A percentile compares a stretch with the other conserved stretches of the same genome.
phyloP scores from a whole-genome alignment of 148 eudicot species.

The Heliamphora exappendiculata region DNA sequence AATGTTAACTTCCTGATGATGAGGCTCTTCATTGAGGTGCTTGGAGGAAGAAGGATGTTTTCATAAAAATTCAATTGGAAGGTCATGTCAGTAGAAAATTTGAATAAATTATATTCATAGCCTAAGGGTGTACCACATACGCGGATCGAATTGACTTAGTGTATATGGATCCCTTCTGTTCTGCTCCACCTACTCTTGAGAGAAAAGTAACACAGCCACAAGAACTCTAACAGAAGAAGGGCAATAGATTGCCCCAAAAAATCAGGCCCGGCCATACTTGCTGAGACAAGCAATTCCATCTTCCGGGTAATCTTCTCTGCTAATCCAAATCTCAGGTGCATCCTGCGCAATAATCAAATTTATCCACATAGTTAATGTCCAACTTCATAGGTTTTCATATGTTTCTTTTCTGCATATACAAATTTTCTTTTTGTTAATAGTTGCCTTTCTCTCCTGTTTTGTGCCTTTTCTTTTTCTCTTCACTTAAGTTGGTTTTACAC shows the following conservation, averaged over 20 bases:
- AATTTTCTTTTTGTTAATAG: background rate
- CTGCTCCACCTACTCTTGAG: background rate
- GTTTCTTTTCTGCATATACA: background rate
- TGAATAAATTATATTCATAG: too few species aligned
- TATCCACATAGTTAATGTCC: background rate
- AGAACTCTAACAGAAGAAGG: background rate
- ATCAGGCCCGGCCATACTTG: conserved; percentile 75
- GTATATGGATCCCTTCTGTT: background rate
- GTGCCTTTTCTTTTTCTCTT: too few species aligned
- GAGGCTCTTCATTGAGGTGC: too few species aligned
- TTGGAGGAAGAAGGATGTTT: too few species aligned
- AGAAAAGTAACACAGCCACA: background rate
- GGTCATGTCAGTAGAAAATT: too few species aligned
- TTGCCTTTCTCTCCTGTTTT: too few species aligned
- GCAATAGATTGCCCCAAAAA: background rate
- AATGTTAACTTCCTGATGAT: too few species aligned
- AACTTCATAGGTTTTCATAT: background rate
- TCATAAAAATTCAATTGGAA: too few species aligned
- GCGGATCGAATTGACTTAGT: too few species aligned
- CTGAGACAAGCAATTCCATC: conserved; percentile 83
- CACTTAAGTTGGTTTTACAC: too few species aligned
- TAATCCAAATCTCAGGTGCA: conserved; percentile 96
- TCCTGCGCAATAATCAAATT: conserved; percentile 47
- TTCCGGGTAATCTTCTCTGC: conserved; percentile 83
- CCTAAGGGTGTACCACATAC: too few species aligned